phyloP scores from a whole-genome alignment of 2,329 filamentous ascomycete genomes.

The Davidsoniella australis region DNA sequence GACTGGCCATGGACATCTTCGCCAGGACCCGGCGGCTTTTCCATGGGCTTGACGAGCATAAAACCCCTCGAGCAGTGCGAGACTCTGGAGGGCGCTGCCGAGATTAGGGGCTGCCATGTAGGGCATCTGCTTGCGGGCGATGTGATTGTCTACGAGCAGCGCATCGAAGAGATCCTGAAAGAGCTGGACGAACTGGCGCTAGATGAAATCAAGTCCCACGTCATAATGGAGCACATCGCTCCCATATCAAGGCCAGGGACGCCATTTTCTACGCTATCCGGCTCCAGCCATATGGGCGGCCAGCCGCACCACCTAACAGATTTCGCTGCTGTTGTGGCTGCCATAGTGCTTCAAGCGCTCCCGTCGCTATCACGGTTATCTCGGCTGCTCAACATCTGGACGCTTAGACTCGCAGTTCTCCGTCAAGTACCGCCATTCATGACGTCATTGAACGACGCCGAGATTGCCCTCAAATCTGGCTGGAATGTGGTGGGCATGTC shows the following conservation, averaged over 20 bases:
- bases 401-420: constrained; percentile 56
- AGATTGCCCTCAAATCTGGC: constrained; percentile 45
- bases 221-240: constrained; percentile 64
- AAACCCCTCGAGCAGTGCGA: constrained; percentile 3
- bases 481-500: constrained; percentile 42
- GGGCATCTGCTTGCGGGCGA: constrained; percentile 52
- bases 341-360: constrained; percentile 76
- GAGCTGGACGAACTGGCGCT: constrained; percentile 55
- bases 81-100: constrained; percentile 5
- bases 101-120: constrained; percentile 21
- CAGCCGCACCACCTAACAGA: constrained; percentile 3
- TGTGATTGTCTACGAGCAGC: constrained; percentile 50
- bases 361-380: constrained; percentile 63
- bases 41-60: constrained; percentile 15
- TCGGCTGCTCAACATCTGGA: constrained; percentile 62
- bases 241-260: constrained; percentile 27
- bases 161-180: constrained; percentile 56
- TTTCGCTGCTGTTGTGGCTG: constrained; percentile 64
- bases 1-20: constrained; percentile 39
- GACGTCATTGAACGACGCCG: constrained; percentile 45
- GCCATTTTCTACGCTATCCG: constrained; percentile 27
- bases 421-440: constrained; percentile 56
- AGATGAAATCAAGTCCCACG: constrained; percentile 78
- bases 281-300: not conserved
- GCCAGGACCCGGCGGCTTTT: constrained; percentile 36